Base-by-base conservation (phyloP, 2,329 filamentous ascomycete species). In the Fusarium fracticaudum region DNA sequence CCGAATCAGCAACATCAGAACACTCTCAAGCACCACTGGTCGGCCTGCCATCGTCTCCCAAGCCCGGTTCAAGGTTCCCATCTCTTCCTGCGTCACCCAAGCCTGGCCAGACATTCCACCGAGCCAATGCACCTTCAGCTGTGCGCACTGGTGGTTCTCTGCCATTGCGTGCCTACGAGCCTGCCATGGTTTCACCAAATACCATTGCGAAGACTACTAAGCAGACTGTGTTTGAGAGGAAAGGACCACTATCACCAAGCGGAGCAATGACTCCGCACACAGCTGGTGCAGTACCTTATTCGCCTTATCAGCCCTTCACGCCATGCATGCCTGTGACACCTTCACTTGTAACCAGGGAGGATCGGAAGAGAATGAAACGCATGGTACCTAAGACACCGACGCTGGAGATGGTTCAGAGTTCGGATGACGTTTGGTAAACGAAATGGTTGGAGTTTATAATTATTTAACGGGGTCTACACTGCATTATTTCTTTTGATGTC, bases 301-400 rank as follows among this genome's bases (percentile, higher is more conserved):
- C 89, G 63, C 92, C 93, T 0, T 96, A 95, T 76, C 93, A 95
- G 85, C 93, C 93, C 1, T 93, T 91, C 79, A 93, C 91, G 12
- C 92, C 93, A 3, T 86, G 93, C 54, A 88, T 94, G 58, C 93
- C 93, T 3, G 89, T 95, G 55, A 95, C 93, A 37, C 93, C 93
- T n/a, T 90, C 89, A 26, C 83, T 96, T 53, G 90, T 94, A 22
- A 94, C 91, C 31, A 90, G 87, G 81, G 88, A 90, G 71, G 93
- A 95, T 79, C 84, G 92, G 35, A 94, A 92, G 87, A 86, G 88
- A 80, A 91, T 90, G 86, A 90, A 86, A 85, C 90, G 87, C 79
- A 82, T 91, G 79, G 87, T 91, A 75, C 89, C 89, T 66, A 90
- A 90, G 84, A 91, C 89, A 58, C 91, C 90, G 8, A 89, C 90